Conservation (phyloP, 768 basidiomycete genomes). For the Auricularia auricula-judae region DNA sequence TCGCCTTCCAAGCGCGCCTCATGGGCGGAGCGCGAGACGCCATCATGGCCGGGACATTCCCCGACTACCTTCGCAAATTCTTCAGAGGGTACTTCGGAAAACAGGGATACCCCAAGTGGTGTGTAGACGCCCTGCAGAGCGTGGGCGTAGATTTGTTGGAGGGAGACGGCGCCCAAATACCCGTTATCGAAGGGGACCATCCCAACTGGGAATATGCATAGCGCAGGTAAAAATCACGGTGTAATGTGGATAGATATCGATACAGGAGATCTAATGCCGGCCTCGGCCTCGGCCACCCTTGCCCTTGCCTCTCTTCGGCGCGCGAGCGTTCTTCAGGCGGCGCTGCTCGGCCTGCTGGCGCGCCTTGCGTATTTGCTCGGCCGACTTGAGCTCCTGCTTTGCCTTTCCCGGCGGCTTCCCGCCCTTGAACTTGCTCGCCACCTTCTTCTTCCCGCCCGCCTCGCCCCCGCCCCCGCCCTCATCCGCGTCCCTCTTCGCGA, state of each 20-base stretch:
- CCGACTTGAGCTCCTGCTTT: constrained; percentile 76
- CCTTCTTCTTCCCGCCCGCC: constrained; percentile 25
- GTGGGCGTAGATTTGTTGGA: constrained; percentile 79
- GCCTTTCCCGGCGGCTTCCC: constrained; percentile 53
- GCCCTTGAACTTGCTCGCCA: constrained; percentile 32
- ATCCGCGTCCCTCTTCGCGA: constrained; percentile 38
- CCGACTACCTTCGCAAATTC: constrained; percentile 63
- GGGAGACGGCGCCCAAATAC: constrained; percentile 44
- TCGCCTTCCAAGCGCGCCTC: constrained; percentile 75
- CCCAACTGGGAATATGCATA: constrained; percentile 54
- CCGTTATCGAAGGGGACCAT: constrained; percentile 12
- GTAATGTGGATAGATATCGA: background rate
- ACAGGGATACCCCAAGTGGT: constrained; percentile 80
- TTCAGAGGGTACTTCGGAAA: constrained; percentile 70
- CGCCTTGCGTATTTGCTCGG: constrained; percentile 75
- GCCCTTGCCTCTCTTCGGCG: constrained; percentile 27
- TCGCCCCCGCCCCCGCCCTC: constrained; percentile 20
- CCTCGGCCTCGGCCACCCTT: background rate
- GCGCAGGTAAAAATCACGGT: background rate
- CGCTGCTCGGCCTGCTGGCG: constrained; percentile 55
- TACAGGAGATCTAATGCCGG: too few relatives aligned
- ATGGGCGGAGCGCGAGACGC: constrained; percentile 82
- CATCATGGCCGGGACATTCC: constrained; percentile 68
- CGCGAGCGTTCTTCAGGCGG: constrained; percentile 64
- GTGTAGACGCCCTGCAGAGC: constrained; percentile 68